Percentiles rank a stretch among this genome's conserved stretches.
Conservation (phyloP, 345 rosid species). For the Hibiscus syriacus region DNA sequence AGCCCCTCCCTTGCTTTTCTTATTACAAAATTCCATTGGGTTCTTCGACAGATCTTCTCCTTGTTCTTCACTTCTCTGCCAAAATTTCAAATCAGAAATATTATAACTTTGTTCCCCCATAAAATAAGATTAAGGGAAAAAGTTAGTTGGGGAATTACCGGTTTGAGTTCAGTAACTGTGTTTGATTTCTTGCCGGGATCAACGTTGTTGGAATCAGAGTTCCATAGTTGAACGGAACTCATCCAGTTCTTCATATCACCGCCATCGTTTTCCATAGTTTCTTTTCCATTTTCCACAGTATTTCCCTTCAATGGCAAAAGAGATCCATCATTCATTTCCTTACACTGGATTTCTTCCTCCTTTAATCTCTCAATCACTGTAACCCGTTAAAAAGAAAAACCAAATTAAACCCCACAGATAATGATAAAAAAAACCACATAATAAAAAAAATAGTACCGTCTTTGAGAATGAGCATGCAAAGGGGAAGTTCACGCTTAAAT, state of each 20-base stretch:
- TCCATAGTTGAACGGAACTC: not conserved
- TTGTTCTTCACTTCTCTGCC: not conserved
- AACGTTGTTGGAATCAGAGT: not conserved
- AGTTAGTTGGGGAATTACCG: not conserved
- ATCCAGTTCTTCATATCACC: not conserved
- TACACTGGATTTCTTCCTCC: not conserved
- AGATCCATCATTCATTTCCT: not conserved
- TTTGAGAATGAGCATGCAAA: not conserved
- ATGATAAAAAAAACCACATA: not conserved
- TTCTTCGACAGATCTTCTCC: not conserved
- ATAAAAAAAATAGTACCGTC: not conserved
- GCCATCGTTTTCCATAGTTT: not conserved
- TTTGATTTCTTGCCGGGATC: not conserved
- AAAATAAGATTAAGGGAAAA: not conserved
- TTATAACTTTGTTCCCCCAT: not conserved
- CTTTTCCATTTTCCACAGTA: not conserved
- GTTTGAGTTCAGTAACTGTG: not conserved
- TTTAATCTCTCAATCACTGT: not conserved
- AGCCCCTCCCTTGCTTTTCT: constrained; percentile 21
- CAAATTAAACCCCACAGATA: not conserved
- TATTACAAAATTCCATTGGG: not conserved
- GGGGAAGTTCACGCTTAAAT: not conserved
- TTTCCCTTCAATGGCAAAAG: not conserved
- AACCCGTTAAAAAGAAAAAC: not conserved
- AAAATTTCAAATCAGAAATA: not conserved